These are phyloP conservation scores for Eucalyptus tenuipes DNA, from an alignment of 345 rosid species.

Conservation along the genomic window DNA sequence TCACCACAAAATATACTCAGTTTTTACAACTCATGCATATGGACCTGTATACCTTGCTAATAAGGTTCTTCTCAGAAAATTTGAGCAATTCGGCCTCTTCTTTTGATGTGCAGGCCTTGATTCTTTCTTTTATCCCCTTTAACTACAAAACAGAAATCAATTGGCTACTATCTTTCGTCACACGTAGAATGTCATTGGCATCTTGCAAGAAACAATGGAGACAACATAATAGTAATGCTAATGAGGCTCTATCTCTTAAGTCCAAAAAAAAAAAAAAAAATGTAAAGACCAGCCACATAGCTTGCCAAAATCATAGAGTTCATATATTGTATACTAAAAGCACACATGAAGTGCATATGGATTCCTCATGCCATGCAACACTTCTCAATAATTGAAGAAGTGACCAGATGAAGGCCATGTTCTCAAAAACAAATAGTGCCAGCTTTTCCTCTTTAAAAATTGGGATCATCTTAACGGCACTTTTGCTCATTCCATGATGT, in stretches of 20 bases:
- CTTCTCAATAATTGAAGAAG: background rate
- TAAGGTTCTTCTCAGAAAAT: constrained; percentile 68
- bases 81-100: constrained; percentile 66
- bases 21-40: background rate
- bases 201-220: background rate
- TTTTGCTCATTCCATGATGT: background rate
- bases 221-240: background rate
- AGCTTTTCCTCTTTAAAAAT: background rate
- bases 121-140: constrained; percentile 54
- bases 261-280: background rate
- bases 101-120: constrained; percentile 56
- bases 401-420: background rate
- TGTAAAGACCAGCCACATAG: background rate
- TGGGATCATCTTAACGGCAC: background rate
- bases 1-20: background rate
- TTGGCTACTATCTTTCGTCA: background rate
- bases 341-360: background rate
- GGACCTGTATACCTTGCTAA: constrained; percentile 48
- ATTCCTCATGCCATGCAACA: background rate
- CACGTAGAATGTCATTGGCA: background rate
- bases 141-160: constrained; percentile 24
- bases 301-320: background rate
- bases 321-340: background rate
- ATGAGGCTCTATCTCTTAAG: background rate
- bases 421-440: background rate